Evolutionary conservation across 352 stramenopile species (phyloP).

Genomic region (Saprolegnia diclina): DNA sequence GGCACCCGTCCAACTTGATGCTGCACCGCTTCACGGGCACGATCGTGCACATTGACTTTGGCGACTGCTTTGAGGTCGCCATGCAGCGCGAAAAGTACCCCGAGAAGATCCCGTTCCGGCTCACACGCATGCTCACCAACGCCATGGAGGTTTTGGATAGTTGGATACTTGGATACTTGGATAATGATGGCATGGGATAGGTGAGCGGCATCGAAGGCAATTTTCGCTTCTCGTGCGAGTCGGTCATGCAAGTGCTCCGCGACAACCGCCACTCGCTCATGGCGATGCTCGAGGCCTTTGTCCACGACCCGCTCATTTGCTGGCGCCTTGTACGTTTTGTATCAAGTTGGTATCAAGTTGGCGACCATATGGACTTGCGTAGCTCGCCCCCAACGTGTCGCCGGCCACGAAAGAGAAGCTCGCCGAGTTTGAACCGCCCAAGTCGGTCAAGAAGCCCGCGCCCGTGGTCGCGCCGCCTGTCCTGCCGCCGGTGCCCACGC

Average conservation of each 20-base stretch:
- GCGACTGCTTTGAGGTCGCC: conserved; percentile 97
- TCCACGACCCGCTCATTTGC: conserved; percentile 98
- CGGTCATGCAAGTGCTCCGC: conserved; percentile 95
- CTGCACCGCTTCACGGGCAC: conserved; percentile 95
- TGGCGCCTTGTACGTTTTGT: conserved; percentile 87
- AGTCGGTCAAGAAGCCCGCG: not conserved
- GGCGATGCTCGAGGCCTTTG: conserved; percentile 99
- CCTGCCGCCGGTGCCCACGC: not conserved
- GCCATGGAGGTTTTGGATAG: conserved; percentile 99
- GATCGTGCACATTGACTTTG: conserved; percentile 97
- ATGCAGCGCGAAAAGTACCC: conserved; percentile 99
- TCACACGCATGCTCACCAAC: conserved; percentile 98
- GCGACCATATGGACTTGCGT: not conserved
- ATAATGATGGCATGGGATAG: no score
- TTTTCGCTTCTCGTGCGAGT: conserved; percentile 96
- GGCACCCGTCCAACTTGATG: conserved; percentile 99
- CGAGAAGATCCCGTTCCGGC: conserved; percentile 98
- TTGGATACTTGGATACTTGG: no score
- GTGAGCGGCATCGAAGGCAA: conserved; percentile 96
- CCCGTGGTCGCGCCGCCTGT: not conserved
- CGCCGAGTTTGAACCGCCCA: not conserved
- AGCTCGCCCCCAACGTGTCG: conserved; percentile 22
- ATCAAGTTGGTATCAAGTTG: not conserved
- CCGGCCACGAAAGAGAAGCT: not conserved
- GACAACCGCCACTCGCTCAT: conserved; percentile 98